These are phyloP conservation scores for Dryadomyces sulphureus DNA, from an alignment of 2,329 filamentous ascomycete genomes.

Conservation along the genomic window DNA sequence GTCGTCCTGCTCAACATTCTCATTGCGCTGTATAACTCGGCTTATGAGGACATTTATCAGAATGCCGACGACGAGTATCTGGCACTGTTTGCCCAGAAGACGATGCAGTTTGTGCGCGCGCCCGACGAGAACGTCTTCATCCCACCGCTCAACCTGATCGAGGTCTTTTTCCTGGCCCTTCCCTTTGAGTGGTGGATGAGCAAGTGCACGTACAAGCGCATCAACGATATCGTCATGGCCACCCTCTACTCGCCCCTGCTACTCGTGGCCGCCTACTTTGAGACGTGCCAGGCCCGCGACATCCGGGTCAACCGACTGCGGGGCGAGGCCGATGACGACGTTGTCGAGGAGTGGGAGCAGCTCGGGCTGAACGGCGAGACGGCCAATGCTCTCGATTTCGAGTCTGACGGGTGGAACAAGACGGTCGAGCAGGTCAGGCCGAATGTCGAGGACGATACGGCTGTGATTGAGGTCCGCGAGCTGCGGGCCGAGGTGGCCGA, in stretches of 20 bases:
- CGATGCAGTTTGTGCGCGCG: constrained; percentile 90
- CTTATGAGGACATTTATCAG: constrained; percentile 87
- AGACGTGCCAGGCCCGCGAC: constrained; percentile 47
- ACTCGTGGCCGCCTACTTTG: constrained; percentile 59
- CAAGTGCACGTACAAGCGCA: constrained; percentile 53
- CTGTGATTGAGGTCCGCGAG: constrained; percentile 52
- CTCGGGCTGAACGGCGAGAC: constrained; percentile 57
- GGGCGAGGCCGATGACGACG: constrained; percentile 82
- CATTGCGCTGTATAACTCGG: constrained; percentile 92
- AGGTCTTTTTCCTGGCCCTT: constrained; percentile 63
- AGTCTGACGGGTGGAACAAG: constrained; percentile 74
- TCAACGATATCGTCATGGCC: constrained; percentile 64
- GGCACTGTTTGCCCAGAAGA: constrained; percentile 83
- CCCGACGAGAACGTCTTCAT: constrained; percentile 98
- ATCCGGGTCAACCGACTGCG: constrained; percentile 61
- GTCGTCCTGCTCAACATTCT: constrained; percentile 81
- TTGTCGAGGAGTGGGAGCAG: constrained; percentile 87
- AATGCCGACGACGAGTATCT: constrained; percentile 94
- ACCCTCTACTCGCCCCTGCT: constrained; percentile 74
- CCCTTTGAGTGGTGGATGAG: constrained; percentile 94
- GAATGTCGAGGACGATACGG: constrained; percentile 66
- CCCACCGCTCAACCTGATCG: constrained; percentile 84
- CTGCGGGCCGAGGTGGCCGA: constrained; percentile 43
- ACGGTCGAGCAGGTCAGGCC: constrained; percentile 61
- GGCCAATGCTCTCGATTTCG: constrained; percentile 60